Evolutionary conservation across 306 rosid genomes (phyloP).

Genomic region (Cicer yamashitae): DNA sequence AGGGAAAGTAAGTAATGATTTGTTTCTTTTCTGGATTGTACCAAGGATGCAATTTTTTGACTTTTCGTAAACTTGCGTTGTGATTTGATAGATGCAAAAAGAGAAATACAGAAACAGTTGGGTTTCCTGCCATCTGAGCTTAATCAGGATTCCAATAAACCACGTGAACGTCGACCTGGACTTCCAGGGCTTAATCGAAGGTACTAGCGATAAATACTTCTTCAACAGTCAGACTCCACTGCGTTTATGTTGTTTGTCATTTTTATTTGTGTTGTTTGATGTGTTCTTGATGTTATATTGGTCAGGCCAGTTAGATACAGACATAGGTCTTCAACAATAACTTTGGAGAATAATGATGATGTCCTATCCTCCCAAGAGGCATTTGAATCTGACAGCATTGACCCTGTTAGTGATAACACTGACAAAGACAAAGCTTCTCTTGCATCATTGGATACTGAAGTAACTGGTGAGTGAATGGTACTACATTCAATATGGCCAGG

Average conservation of each 20-base stretch:
- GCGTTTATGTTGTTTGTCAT: conserved; percentile 13
- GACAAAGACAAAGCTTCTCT: conserved; percentile 43
- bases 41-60: conserved; percentile 1
- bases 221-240: conserved; percentile 22
- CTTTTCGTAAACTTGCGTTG: conserved; percentile 36
- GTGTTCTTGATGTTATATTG: conserved; percentile 33
- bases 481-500: neutral
- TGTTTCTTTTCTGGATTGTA: conserved; percentile 14
- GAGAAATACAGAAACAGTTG: conserved; percentile 70
- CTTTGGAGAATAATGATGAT: conserved; percentile 44
- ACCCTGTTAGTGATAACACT: conserved; percentile 46
- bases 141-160: conserved; percentile 51
- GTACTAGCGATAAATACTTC: conserved; percentile 41
- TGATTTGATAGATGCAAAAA: conserved; percentile 72
- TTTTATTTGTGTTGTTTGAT: conserved; percentile 42
- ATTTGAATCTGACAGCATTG: conserved; percentile 47
- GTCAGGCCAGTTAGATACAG: conserved; percentile 66
- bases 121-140: conserved; percentile 54
- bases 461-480: conserved; percentile 51
- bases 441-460: conserved; percentile 47
- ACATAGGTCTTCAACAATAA: conserved; percentile 57
- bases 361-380: conserved; percentile 58
- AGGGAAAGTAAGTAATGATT: conserved; percentile 63
- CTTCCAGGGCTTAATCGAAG: conserved; percentile 58
- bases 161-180: conserved; percentile 72